Evolutionary conservation across 352 stramenopile genomes (phyloP).

Genomic region (Phytophthora sojae): DNA sequence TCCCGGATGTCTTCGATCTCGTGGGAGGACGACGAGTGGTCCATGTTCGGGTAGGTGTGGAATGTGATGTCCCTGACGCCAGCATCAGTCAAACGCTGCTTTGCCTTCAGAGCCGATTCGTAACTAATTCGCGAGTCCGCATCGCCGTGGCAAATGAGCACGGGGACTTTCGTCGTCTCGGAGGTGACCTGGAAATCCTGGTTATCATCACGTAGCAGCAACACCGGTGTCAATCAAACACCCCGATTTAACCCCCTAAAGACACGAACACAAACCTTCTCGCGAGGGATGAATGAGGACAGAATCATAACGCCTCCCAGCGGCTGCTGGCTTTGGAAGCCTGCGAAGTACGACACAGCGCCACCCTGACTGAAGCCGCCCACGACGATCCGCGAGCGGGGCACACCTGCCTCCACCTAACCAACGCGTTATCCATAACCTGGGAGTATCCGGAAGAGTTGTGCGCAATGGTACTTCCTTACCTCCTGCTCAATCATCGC

Average conservation of each 20-base stretch:
- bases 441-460: too few species aligned
- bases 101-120: constrained; percentile 50
- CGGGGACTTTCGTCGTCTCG: constrained; percentile 56
- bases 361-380: constrained; percentile 96
- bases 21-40: constrained; percentile 56
- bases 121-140: constrained; percentile 60
- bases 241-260: not conserved
- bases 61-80: constrained; percentile 69
- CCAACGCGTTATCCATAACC: too few species aligned
- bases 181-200: constrained; percentile 55
- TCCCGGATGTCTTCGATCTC: constrained; percentile 61
- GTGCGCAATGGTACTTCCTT: not conserved
- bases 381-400: constrained; percentile 91
- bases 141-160: constrained; percentile 79
- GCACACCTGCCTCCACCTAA: constrained; percentile 64
- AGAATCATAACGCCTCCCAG: constrained; percentile 76
- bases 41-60: constrained; percentile 64
- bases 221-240: not conserved
- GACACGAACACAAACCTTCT: constrained; percentile 1
- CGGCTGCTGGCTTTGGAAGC: constrained; percentile 66
- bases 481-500: constrained; percentile 19
- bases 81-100: constrained; percentile 48
- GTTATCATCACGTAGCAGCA: not conserved
- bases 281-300: constrained; percentile 62
- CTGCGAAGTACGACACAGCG: constrained; percentile 86